Conservation (phyloP, 768 basidiomycete species). For the Leccinellum albellum region DNA sequence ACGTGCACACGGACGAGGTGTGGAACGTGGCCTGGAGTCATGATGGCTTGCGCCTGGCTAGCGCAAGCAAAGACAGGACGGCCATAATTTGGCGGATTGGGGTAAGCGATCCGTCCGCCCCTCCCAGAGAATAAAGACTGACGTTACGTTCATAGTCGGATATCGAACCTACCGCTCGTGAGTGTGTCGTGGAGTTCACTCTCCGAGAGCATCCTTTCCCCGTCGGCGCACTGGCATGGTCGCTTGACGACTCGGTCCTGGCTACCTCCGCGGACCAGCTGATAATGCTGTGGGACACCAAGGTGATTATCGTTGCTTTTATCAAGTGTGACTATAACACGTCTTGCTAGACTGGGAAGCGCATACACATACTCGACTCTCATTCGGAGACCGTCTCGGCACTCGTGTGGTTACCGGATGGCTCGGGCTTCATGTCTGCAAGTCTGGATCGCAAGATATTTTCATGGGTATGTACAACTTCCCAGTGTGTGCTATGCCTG, state of each 20-base stretch:
- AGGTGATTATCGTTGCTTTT: conserved; percentile 46
- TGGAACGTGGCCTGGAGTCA: conserved; percentile 97
- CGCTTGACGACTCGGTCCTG: conserved; percentile 79
- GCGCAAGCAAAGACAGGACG: conserved; percentile 79
- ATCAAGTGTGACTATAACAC: conserved; percentile 4
- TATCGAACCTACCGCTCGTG: conserved; percentile 47
- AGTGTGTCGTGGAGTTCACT: conserved; percentile 55
- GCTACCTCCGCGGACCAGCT: conserved; percentile 77
- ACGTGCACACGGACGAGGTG: conserved; percentile 88
- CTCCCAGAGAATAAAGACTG: conserved; percentile 2
- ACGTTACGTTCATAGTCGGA: conserved; percentile 36
- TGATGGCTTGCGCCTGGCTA: conserved; percentile 79
- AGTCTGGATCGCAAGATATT: conserved; percentile 81
- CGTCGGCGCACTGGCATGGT: conserved; percentile 88
- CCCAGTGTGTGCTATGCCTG: not conserved
- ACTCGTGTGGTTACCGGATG: conserved; percentile 85
- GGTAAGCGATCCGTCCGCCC: conserved; percentile 46
- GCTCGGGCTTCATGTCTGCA: conserved; percentile 84
- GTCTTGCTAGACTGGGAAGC: conserved; percentile 63
- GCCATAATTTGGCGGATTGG: conserved; percentile 88
- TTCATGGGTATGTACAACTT: conserved; percentile 62
- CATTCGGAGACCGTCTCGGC: conserved; percentile 85
- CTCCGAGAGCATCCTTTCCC: conserved; percentile 75
- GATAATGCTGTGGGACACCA: conserved; percentile 88
- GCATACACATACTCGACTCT: conserved; percentile 58